phyloP scores from a whole-genome alignment of 352 stramenopile species.

The Globisporangium perplexum region DNA sequence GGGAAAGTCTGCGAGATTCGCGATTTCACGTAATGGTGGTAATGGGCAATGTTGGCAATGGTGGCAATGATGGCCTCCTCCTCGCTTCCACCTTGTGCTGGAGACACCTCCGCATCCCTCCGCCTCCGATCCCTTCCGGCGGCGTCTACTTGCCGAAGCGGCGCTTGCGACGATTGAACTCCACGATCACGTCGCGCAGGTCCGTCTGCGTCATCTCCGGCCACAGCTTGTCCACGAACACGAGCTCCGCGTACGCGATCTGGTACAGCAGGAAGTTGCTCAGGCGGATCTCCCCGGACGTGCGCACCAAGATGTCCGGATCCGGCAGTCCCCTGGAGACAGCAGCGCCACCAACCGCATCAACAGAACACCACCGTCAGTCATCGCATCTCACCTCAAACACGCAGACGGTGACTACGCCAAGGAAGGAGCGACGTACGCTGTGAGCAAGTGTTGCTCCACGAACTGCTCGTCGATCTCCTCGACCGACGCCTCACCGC shows the following conservation, averaged over 20 bases:
- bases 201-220: slow-evolving; percentile 89
- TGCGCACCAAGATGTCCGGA: slow-evolving; percentile 94
- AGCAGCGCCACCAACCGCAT: neutral
- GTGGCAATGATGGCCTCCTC: neutral
- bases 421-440: slow-evolving; percentile 46
- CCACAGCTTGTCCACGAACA: slow-evolving; percentile 95
- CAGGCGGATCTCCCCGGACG: slow-evolving; percentile 92
- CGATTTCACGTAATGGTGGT: too few species aligned
- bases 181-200: slow-evolving; percentile 68
- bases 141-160: slow-evolving; percentile 83
- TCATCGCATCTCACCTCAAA: neutral
- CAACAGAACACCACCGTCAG: neutral
- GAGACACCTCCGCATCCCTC: too few species aligned
- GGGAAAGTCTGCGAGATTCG: neutral
- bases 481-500: slow-evolving; percentile 50
- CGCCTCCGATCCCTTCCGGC: neutral
- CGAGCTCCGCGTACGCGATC: slow-evolving; percentile 93
- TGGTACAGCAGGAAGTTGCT: slow-evolving; percentile 98
- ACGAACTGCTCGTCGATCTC: slow-evolving; percentile 81
- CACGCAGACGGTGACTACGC: too few species aligned
- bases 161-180: slow-evolving; percentile 84
- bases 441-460: slow-evolving; percentile 69
- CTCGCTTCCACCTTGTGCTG: too few species aligned
- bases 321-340: slow-evolving; percentile 71
- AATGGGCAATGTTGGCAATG: too few species aligned